Evolutionary conservation across 495 filamentous ascomycete genomes (phyloP), one percentile per base, ranked within the genome.

Genomic region (Neurospora tetrasperma): DNA sequence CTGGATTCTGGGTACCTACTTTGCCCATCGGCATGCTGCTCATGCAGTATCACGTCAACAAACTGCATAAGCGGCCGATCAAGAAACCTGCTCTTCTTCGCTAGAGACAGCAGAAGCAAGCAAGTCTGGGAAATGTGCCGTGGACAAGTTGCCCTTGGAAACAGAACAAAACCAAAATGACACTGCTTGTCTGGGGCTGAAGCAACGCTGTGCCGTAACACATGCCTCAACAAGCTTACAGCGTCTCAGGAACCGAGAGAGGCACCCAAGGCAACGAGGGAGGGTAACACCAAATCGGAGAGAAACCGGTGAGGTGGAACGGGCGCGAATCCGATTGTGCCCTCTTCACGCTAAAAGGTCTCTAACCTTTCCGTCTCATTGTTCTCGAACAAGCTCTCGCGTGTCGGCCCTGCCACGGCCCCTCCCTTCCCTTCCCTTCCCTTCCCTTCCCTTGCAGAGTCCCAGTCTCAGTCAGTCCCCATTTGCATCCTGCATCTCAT

Each of bases 141-240:
- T 31, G 27, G 1, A 31, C 27, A 31, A 31, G 27, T 31, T 31
- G 27, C 27, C 27, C 27, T 31, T 31, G 38, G 31, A 42, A 42
- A 39, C 41, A 35, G 62, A 23, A 38, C 35, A 38, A 38, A 38
- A 2, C 11, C n/a, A 59, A 59, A 59, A 14, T 14, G 20, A 62
- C 23, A 31, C 12, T 38, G n/a, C 44, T 31, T 44, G 71, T 70
- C 41, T 69, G 18, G 41, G 41, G 23, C 38, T 72, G 42, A 72
- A 70, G 70, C 73, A 72, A 68, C 39, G 48, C 18, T 43, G 27
- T 41, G 11, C 41, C 39, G 62, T 69, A 41, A 8, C 42, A 74
- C 70, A n/a, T 43, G 42, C 42, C 54, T 54, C 41, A 18, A 18
- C 8, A 40, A 75, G 62, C 74, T 74, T 73, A 71, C 73, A 41